phyloP scores from a whole-genome alignment of 352 stramenopile genomes.

The Pythium chondricola region DNA sequence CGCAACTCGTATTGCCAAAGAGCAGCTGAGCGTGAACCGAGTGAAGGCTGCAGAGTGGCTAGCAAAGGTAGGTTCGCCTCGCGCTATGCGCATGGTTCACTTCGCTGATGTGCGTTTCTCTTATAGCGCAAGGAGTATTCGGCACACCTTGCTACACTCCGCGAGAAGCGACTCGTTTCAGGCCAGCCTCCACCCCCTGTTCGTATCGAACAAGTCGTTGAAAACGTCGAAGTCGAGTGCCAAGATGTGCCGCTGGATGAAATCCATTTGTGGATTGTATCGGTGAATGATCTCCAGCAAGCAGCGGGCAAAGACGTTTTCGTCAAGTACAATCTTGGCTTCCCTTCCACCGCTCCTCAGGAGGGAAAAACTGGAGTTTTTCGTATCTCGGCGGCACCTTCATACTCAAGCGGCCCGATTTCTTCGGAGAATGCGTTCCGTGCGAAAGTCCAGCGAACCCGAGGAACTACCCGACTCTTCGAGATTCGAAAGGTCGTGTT shows the following conservation, averaged over 20 bases:
- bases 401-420: constrained; percentile 23
- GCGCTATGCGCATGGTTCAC: not conserved
- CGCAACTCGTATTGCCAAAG: constrained; percentile 40
- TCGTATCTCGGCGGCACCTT: constrained; percentile 23
- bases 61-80: constrained; percentile 29
- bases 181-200: constrained; percentile 44
- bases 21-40: constrained; percentile 40
- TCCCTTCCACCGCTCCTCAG: constrained; percentile 46
- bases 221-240: constrained; percentile 41
- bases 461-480: constrained; percentile 67
- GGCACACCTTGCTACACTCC: constrained; percentile 39
- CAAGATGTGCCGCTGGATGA: constrained; percentile 39
- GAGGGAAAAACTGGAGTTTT: constrained; percentile 47
- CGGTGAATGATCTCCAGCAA: constrained; percentile 34
- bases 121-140: constrained; percentile 56
- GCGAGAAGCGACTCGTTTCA: constrained; percentile 38
- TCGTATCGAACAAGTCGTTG: constrained; percentile 28
- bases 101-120: not conserved
- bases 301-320: constrained; percentile 46
- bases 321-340: constrained; percentile 72
- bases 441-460: constrained; percentile 50
- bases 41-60: constrained; percentile 48
- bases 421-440: constrained; percentile 24
- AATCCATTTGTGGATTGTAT: constrained; percentile 41
- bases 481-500: constrained; percentile 78